phyloP scores from a whole-genome alignment of 2,329 filamentous ascomycete species.

The Aphanocladium album region DNA sequence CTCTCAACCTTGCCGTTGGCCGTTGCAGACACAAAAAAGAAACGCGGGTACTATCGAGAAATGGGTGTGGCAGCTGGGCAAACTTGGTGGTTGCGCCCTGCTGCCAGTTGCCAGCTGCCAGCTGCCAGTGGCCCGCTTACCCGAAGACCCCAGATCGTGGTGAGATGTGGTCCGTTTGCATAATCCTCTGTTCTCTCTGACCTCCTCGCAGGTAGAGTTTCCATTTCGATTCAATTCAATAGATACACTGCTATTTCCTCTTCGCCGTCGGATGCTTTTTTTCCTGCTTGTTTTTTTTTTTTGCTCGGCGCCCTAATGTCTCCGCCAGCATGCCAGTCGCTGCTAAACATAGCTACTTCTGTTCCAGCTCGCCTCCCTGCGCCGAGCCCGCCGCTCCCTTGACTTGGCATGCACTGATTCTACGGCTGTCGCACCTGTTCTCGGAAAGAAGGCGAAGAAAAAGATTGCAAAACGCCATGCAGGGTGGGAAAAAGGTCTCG shows the following conservation, averaged over 20 bases:
- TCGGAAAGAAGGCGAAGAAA: not conserved
- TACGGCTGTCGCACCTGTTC: too few species aligned
- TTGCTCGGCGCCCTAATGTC: not conserved
- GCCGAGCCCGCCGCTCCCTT: not conserved
- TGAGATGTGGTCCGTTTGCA: not conserved
- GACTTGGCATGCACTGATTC: not conserved
- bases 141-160: not conserved
- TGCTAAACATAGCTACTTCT: not conserved
- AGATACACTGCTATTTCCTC: not conserved
- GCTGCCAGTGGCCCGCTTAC: not conserved
- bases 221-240: too few species aligned
- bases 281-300: too few species aligned
- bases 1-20: not conserved
- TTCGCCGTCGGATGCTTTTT: not conserved
- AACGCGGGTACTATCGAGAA: not conserved
- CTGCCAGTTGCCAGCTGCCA: not conserved
- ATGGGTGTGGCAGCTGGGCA: not conserved
- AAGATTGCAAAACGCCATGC: too few species aligned
- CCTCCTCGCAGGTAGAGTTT: too few species aligned
- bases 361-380: not conserved
- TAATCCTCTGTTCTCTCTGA: too few species aligned
- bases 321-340: slow-evolving; percentile 7
- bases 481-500: not conserved
- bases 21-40: not conserved
- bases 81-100: too few species aligned